Evolutionary conservation across 768 basidiomycete genomes (phyloP).

Genomic region (Amylocystis lapponica): DNA sequence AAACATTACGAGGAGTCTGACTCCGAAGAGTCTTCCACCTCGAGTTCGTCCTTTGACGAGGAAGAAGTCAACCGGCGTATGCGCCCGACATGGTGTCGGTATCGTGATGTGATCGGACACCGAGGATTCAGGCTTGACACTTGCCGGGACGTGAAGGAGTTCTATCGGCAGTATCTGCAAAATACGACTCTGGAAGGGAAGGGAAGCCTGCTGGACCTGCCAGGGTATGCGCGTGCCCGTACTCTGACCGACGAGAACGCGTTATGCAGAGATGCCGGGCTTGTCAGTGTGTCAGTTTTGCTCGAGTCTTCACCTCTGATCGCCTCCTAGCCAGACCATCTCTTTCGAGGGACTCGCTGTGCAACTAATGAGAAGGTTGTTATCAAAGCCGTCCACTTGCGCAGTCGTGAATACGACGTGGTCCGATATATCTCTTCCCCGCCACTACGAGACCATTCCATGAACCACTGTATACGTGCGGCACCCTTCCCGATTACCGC

Average conservation of each 20-base stretch:
- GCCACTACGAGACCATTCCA: slow-evolving; percentile 48
- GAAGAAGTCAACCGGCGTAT: slow-evolving; percentile 47
- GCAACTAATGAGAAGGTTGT: slow-evolving; percentile 49
- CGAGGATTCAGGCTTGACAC: slow-evolving; percentile 66
- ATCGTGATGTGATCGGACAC: slow-evolving; percentile 39
- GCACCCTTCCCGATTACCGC: background rate
- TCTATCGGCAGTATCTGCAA: slow-evolving; percentile 41
- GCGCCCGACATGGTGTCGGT: slow-evolving; percentile 56
- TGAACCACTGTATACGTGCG: slow-evolving; percentile 74
- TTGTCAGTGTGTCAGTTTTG: too few relatives aligned
- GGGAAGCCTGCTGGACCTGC: too few relatives aligned
- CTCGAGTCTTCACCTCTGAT: too few relatives aligned
- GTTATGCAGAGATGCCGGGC: slow-evolving; percentile 64
- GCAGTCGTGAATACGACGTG: slow-evolving; percentile 58
- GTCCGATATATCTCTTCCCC: slow-evolving; percentile 51
- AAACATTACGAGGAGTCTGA: background rate
- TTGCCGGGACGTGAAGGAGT: slow-evolving; percentile 56
- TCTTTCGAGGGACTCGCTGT: slow-evolving; percentile 60
- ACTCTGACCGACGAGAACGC: slow-evolving; percentile 44
- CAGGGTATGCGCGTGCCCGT: slow-evolving; percentile 30
- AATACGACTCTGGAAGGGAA: too few relatives aligned
- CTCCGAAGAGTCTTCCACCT: slow-evolving; percentile 4
- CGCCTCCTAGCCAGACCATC: slow-evolving; percentile 53
- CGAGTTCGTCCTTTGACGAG: slow-evolving; percentile 48
- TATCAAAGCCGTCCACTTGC: slow-evolving; percentile 61